Base-by-base conservation (phyloP, 352 stramenopile species). In the Phytopythium oedochilum region DNA sequence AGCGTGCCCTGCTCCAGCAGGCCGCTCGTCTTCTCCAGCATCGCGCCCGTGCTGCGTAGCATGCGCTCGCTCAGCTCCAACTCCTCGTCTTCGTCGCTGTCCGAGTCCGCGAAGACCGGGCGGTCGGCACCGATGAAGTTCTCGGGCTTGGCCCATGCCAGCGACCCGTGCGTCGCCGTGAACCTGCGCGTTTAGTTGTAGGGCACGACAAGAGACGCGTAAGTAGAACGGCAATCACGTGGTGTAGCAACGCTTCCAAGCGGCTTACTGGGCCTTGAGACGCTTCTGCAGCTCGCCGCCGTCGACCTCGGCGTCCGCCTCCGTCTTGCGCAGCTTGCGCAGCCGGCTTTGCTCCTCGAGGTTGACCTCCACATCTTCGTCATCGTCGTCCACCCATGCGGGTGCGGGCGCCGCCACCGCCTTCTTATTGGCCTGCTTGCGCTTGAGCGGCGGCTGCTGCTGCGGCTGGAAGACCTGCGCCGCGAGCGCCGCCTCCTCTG, bases 321-420 rank as follows among this genome's bases (percentile, higher is more conserved):
- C 78, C 6, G 75, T 87, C 61, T 86, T 92, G 64, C 83, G 84
- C 31, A 96, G 72, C 60, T 96, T 96, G 48, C 83, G 83, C 57
- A 93, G 66, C 14, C 83, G 86, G 26, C 63, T 68, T 53, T 88
- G 66, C 28, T 86, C 68, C 35, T 82, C 70, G 10, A 97, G 63
- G 55, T 79, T 86, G 45, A 96, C 77, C 34, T 85, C 56, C 18
- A 96, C 68, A 18, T 78, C 59, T 8, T 71, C 73, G 55, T 97
- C 88, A 53, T 96, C 88, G 9, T 96, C 87, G 66, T 97, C 88
- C 42, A 91, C 73, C 88, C 88, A 97, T 18, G 83, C 88, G 0
- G 80, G 67, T 42, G 85, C 71, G 12, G 83, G 50, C 25, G 66
- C 64, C 1, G 42, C 49, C 3, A 40, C 50, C n/a, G 64, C 57